Conservation (phyloP, 73 alveolate genomes). For the Paramecium tetraurelia region DNA sequence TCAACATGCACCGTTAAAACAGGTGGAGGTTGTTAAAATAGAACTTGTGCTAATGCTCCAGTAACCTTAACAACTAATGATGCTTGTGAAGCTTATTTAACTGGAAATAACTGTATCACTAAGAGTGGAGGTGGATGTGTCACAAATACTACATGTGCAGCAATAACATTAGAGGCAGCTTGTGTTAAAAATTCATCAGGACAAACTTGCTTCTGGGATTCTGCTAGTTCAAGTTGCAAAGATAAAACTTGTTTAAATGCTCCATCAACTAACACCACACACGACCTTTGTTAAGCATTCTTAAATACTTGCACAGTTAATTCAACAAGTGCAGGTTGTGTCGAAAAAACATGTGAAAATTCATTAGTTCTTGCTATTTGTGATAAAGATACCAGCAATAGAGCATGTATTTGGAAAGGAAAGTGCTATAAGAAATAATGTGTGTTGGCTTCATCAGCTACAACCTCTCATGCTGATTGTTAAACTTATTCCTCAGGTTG, state of each 20-base stretch:
- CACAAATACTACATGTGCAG: background rate
- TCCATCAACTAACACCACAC: background rate
- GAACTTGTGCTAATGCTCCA: constrained; percentile 44
- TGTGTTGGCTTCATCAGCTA: background rate
- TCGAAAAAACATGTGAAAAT: background rate
- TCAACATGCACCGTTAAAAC: background rate
- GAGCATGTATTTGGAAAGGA: background rate
- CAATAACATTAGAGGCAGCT: background rate
- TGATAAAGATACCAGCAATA: background rate
- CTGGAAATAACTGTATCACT: background rate
- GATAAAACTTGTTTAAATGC: constrained; percentile 12
- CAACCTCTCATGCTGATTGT: background rate
- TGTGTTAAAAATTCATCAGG: background rate
- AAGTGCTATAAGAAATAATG: background rate
- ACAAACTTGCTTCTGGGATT: background rate
- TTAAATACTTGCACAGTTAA: background rate
- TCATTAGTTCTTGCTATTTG: background rate
- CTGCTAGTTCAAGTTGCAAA: background rate
- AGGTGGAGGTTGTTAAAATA: constrained; percentile 4
- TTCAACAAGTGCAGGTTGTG: background rate
- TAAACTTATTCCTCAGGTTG: background rate
- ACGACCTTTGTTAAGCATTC: background rate
- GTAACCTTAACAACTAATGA: background rate
- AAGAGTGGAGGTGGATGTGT: constrained; percentile 5
- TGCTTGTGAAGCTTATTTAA: background rate